These are phyloP conservation scores for Rauvolfia tetraphylla DNA, from an alignment of 257 asterid genomes.

Conservation along the genomic window DNA sequence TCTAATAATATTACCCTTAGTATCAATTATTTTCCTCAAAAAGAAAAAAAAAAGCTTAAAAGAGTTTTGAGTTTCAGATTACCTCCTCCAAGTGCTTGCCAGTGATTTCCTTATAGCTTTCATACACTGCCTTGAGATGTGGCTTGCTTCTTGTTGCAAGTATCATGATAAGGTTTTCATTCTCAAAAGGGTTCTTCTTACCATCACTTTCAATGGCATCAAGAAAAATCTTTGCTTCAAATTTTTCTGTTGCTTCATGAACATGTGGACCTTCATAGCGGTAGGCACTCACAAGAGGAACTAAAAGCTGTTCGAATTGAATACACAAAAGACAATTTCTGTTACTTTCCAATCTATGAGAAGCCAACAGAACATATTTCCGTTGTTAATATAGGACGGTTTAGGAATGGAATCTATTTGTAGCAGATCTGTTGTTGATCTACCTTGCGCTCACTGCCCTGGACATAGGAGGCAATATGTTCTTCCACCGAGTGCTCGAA, in stretches of 20 bases:
- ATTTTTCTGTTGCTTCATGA: slow-evolving; percentile 51
- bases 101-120: slow-evolving; percentile 58
- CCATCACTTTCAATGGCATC: slow-evolving; percentile 34
- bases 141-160: slow-evolving; percentile 72
- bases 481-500: slow-evolving; percentile 72
- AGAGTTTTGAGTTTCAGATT: no score
- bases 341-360: no score
- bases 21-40: no score
- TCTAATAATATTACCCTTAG: no score
- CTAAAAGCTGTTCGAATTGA: slow-evolving; percentile 74
- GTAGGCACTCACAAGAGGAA: slow-evolving; percentile 63
- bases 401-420: no score
- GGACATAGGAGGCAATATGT: slow-evolving; percentile 56
- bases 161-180: slow-evolving; percentile 56
- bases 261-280: slow-evolving; percentile 74
- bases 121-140: slow-evolving; percentile 49
- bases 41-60: no score
- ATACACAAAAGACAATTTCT: no score
- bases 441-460: slow-evolving; percentile 50
- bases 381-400: no score
- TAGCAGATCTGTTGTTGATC: no score
- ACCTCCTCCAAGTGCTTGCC: slow-evolving; percentile 71
- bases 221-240: slow-evolving; percentile 53
- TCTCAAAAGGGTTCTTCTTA: slow-evolving; percentile 24
- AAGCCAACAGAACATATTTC: no score